Conservation (phyloP, 2,329 filamentous ascomycete species). For the Trichoderma sp. region DNA sequence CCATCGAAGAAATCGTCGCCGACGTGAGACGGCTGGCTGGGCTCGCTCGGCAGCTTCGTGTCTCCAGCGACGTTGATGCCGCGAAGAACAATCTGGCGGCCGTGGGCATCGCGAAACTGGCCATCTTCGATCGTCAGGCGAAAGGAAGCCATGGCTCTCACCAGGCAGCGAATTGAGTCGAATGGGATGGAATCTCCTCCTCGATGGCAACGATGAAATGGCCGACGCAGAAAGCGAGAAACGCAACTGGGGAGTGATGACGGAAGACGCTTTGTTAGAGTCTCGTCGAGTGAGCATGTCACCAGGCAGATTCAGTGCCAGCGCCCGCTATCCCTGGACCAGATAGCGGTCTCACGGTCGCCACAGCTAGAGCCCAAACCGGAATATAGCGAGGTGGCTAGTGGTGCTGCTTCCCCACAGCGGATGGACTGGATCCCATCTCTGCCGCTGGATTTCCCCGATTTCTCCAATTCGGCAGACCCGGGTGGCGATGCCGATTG, state of each 20-base stretch:
- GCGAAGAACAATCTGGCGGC: slow-evolving; percentile 81
- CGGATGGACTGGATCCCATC: background rate
- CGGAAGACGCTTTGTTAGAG: background rate
- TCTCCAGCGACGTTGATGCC: slow-evolving; percentile 94
- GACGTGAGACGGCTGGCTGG: slow-evolving; percentile 77
- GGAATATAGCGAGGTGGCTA: background rate
- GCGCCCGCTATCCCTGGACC: background rate
- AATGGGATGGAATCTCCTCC: background rate
- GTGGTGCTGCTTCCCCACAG: slow-evolving; percentile 3
- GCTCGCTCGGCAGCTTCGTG: slow-evolving; percentile 80
- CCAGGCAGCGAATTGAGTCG: background rate
- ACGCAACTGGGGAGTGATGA: background rate
- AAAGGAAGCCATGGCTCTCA: slow-evolving; percentile 62
- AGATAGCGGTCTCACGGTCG: slow-evolving; percentile 3
- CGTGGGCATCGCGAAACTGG: slow-evolving; percentile 75
- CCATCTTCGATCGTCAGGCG: slow-evolving; percentile 81
- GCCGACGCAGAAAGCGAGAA: background rate
- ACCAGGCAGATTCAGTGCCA: background rate
- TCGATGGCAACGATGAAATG: background rate
- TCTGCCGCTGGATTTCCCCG: background rate
- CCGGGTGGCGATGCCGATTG: background rate
- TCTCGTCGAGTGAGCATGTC: background rate
- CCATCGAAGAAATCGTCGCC: slow-evolving; percentile 82
- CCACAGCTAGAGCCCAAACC: background rate
- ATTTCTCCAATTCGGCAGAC: slow-evolving; percentile 5